These are phyloP conservation scores for Rhodofomes roseus DNA, from an alignment of 1,284 basidiomycete genomes.

Conservation along the genomic window DNA sequence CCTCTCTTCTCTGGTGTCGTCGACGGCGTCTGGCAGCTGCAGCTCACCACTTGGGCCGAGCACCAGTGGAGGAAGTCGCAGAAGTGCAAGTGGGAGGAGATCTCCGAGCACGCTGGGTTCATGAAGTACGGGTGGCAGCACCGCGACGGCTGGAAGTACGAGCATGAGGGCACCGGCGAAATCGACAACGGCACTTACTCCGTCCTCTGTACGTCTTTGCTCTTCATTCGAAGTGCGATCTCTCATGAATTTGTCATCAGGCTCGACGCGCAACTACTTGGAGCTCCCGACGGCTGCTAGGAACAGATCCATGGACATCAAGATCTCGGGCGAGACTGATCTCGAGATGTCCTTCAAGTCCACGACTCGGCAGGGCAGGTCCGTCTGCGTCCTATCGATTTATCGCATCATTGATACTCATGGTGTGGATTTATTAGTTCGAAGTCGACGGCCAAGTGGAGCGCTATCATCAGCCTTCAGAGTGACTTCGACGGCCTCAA, in stretches of 20 bases:
- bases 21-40: slow-evolving; percentile 23
- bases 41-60: slow-evolving; percentile 26
- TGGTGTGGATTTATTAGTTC: slow-evolving; percentile 10
- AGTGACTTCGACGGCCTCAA: slow-evolving; percentile 17
- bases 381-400: not conserved
- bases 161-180: slow-evolving; percentile 22
- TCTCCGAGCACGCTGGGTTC: slow-evolving; percentile 13
- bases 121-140: slow-evolving; percentile 27
- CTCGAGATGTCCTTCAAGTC: slow-evolving; percentile 23
- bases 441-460: slow-evolving; percentile 20
- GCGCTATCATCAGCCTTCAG: slow-evolving; percentile 15
- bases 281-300: slow-evolving; percentile 26
- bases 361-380: slow-evolving; percentile 19
- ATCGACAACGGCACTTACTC: slow-evolving; percentile 21
- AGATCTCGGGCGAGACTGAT: slow-evolving; percentile 24
- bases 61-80: slow-evolving; percentile 21
- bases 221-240: not conserved
- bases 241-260: slow-evolving; percentile 12
- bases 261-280: slow-evolving; percentile 27
- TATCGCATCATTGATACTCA: not conserved
- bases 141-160: slow-evolving; percentile 27
- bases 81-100: slow-evolving; percentile 23
- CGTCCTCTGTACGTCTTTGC: slow-evolving; percentile 22
- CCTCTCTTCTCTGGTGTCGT: slow-evolving; percentile 25
- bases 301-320: slow-evolving; percentile 24